Conservation (phyloP, 2,329 filamentous ascomycete species). For the Rhinocladiella similis region DNA sequence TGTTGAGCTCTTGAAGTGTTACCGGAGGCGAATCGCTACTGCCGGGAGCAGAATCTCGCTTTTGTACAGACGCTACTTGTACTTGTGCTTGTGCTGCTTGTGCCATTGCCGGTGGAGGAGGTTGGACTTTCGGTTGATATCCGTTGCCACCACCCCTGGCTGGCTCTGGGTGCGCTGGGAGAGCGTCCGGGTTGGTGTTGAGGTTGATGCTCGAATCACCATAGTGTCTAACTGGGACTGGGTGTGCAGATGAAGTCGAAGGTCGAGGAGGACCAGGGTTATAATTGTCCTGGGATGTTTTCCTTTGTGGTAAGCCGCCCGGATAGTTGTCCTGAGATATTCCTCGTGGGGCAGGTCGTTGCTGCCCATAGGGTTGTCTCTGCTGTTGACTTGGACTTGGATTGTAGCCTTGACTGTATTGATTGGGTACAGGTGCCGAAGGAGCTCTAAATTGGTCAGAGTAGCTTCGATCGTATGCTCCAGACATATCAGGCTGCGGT, state of each 20-base stretch:
- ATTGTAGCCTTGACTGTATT: slow-evolving; percentile 26
- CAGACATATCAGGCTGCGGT: slow-evolving; percentile 16
- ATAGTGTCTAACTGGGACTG: slow-evolving; percentile 25
- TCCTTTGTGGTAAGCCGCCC: slow-evolving; percentile 22
- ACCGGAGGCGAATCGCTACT: slow-evolving; percentile 49
- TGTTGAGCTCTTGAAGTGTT: slow-evolving; percentile 75
- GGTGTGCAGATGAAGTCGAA: slow-evolving; percentile 20
- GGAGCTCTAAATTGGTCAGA: slow-evolving; percentile 7
- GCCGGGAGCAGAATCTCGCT: background rate
- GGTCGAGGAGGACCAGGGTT: slow-evolving; percentile 11
- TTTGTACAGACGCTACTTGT: slow-evolving; percentile 1
- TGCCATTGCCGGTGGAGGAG: too few relatives aligned
- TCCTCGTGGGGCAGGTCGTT: slow-evolving; percentile 18
- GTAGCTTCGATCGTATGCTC: slow-evolving; percentile 16
- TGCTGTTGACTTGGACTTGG: slow-evolving; percentile 20
- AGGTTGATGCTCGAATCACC: slow-evolving; percentile 3
- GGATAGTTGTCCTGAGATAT: slow-evolving; percentile 19
- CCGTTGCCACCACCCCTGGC: slow-evolving; percentile 46
- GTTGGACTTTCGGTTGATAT: slow-evolving; percentile 12
- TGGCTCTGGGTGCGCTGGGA: slow-evolving; percentile 57
- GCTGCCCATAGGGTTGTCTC: slow-evolving; percentile 15
- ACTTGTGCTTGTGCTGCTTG: too few relatives aligned
- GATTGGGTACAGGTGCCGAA: slow-evolving; percentile 14
- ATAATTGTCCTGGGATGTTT: slow-evolving; percentile 17
- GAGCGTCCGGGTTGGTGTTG: slow-evolving; percentile 52